phyloP scores from a whole-genome alignment of 257 asterid genomes.

The Solanum piurae region DNA sequence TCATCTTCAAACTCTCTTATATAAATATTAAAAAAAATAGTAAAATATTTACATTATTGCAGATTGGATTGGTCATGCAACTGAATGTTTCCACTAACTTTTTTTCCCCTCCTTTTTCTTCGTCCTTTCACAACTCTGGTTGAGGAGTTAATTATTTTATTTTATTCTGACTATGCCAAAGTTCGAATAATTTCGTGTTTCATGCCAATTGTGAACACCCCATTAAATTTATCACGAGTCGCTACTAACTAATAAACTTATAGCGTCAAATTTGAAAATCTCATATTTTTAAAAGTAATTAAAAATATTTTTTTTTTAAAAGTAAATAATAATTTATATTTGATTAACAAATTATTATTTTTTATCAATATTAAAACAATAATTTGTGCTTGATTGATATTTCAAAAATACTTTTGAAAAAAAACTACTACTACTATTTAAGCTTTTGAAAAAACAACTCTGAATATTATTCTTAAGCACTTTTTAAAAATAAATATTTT shows the following conservation, averaged over 20 bases:
- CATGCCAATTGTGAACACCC: neutral
- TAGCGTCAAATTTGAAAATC: no score
- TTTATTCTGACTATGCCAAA: neutral
- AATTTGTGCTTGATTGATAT: neutral
- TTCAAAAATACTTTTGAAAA: neutral
- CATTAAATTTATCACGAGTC: neutral
- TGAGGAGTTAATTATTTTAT: neutral
- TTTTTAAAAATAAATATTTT: neutral
- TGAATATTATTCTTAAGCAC: neutral
- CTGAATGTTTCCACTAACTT: neutral
- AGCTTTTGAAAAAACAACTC: neutral
- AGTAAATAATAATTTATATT: neutral
- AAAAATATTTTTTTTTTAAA: neutral
- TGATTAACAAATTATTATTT: neutral
- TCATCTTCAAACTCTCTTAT: conserved; percentile 1
- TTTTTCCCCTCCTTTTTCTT: neutral
- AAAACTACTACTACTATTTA: neutral
- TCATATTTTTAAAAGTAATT: no score
- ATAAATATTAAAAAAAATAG: neutral
- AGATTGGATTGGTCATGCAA: neutral
- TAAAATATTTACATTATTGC: neutral
- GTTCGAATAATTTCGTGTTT: neutral
- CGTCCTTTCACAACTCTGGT: neutral
- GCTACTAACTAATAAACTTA: neutral
- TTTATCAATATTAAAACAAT: neutral